These are phyloP conservation scores for Akanthomyces lecanii DNA, from an alignment of 2,329 filamentous ascomycete species.

Conservation along the genomic window DNA sequence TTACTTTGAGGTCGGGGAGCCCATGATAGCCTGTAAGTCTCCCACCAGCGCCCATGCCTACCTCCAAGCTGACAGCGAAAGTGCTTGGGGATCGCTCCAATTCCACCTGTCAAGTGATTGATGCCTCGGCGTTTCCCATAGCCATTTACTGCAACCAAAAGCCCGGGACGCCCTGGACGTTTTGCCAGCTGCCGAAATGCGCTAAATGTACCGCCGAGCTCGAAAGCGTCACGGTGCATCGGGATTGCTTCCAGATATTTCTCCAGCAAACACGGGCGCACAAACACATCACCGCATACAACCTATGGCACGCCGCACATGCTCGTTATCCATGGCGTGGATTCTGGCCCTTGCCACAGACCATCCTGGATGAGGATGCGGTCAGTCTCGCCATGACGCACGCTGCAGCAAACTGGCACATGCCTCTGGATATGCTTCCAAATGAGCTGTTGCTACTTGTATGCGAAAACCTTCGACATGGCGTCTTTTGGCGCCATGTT, in stretches of 20 bases:
- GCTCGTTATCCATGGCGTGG: slow-evolving; percentile 14
- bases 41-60: too few relatives aligned
- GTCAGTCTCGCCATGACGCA: background rate
- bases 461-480: background rate
- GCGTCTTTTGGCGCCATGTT: slow-evolving; percentile 5
- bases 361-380: slow-evolving; percentile 1
- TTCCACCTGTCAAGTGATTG: background rate
- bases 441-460: background rate
- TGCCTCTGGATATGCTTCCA: slow-evolving; percentile 5
- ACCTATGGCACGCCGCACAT: slow-evolving; percentile 11
- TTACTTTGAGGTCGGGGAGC: slow-evolving; percentile 10
- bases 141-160: slow-evolving; percentile 13
- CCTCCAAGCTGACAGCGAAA: background rate
- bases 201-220: slow-evolving; percentile 1
- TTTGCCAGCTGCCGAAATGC: slow-evolving; percentile 9
- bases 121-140: slow-evolving; percentile 12
- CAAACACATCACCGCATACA: background rate
- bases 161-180: slow-evolving; percentile 1
- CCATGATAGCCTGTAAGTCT: slow-evolving; percentile 11
- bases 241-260: slow-evolving; percentile 10
- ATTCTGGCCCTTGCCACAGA: slow-evolving; percentile 6
- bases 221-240: slow-evolving; percentile 7
- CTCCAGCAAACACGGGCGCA: background rate
- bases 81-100: slow-evolving; percentile 7
- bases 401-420: background rate